Conservation (phyloP, 306 rosid genomes). For the Cicer pinnatifidum region DNA sequence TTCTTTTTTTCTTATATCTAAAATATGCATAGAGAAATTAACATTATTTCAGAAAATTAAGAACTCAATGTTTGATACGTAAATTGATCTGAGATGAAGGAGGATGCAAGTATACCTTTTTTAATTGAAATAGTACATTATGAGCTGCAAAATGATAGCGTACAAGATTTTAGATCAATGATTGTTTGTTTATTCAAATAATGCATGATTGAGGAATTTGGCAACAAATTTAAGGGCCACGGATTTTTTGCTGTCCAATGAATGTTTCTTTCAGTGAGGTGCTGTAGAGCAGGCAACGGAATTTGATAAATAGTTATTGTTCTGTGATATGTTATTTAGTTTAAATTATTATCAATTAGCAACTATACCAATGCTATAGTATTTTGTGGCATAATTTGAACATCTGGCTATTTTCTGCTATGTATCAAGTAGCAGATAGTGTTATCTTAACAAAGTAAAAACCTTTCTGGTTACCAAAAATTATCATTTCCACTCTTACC, state of each 20-base stretch:
- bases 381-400: too few species aligned
- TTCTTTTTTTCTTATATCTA: not conserved
- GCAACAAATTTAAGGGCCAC: not conserved
- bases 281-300: too few species aligned
- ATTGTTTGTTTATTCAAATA: constrained; percentile 32
- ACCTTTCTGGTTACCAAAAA: not conserved
- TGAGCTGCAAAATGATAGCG: constrained; percentile 1
- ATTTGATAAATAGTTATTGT: too few species aligned
- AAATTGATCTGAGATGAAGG: not conserved
- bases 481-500: not conserved
- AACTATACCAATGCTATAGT: too few species aligned
- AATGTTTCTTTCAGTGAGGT: not conserved
- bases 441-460: not conserved
- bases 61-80: not conserved
- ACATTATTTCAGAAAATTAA: not conserved
- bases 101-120: not conserved
- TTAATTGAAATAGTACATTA: not conserved
- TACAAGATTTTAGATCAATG: not conserved
- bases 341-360: too few species aligned
- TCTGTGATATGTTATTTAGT: too few species aligned
- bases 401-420: too few species aligned
- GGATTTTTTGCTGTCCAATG: not conserved
- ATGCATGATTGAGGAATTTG: not conserved
- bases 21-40: constrained; percentile 1
- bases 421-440: not conserved